phyloP scores from a whole-genome alignment of 192 early-diverging fungal genomes.

The Entrophospora sp. region DNA sequence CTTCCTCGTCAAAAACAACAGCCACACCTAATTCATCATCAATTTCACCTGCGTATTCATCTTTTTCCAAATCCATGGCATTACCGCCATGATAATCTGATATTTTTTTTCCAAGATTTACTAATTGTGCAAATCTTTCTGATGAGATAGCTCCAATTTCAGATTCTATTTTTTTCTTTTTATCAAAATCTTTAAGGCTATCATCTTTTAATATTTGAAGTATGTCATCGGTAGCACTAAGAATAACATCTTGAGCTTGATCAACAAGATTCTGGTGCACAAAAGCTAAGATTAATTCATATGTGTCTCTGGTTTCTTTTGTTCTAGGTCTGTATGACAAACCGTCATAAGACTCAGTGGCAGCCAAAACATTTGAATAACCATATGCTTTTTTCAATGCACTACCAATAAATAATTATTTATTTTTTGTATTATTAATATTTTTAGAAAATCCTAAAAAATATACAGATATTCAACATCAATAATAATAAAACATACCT shows the following conservation, averaged over 20 bases:
- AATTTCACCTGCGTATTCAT: slow-evolving; percentile 43
- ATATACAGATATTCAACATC: too few relatives aligned
- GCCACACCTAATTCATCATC: slow-evolving; percentile 91
- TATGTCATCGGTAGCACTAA: slow-evolving; percentile 80
- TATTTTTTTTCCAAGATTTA: slow-evolving; percentile 90
- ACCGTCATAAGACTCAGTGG: slow-evolving; percentile 80
- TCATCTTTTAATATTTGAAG: slow-evolving; percentile 80
- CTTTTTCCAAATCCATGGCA: slow-evolving; percentile 48
- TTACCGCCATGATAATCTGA: slow-evolving; percentile 74
- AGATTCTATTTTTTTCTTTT: slow-evolving; percentile 73
- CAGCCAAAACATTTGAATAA: slow-evolving; percentile 67
- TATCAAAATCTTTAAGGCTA: slow-evolving; percentile 77
- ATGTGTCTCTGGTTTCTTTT: slow-evolving; percentile 78
- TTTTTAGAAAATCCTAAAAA: not conserved
- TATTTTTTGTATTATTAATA: not conserved
- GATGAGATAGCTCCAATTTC: slow-evolving; percentile 63
- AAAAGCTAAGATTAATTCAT: slow-evolving; percentile 84
- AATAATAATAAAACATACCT: too few relatives aligned
- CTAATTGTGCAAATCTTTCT: slow-evolving; percentile 77
- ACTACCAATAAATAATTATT: slow-evolving; percentile 4
- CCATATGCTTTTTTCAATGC: slow-evolving; percentile 54
- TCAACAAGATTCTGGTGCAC: slow-evolving; percentile 75
- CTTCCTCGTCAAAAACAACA: slow-evolving; percentile 93
- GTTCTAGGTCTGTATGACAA: slow-evolving; percentile 82
- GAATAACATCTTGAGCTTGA: slow-evolving; percentile 82